Evolutionary conservation across 208 protist species (phyloP), one percentile per base, ranked within the genome.

Genomic region (Histomonas meleagridis): DNA sequence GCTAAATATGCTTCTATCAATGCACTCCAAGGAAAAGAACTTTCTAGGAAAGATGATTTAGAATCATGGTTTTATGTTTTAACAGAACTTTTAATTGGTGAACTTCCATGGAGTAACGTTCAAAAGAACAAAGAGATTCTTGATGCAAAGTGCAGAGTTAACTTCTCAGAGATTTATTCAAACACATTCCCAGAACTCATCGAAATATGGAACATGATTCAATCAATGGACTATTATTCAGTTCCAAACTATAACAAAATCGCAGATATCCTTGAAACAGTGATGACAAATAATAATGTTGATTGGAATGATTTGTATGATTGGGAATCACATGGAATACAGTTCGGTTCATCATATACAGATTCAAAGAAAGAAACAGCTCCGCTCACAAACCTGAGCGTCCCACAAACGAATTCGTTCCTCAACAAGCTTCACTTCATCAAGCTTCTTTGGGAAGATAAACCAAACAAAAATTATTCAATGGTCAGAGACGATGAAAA

Each of bases 1-100:
- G 1, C 18, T 3, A 38, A 38, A 32, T 86, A 86, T 86, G 43
- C 40, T 26, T 55, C 46, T 38, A 46, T 86, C 55, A 32, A 86
- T 86, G 76, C 76, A 38, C 76, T 57, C 38, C 12, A 35, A 10
- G 16, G 55, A 5, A 51, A 55, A 55, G 76, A 86, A 26, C 35
- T 86, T 26, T 55, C 46, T 10, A 12, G 76, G 2, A 32, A 12
- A 10, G 76, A 86, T 86, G 76, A 86, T 48, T 16, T 86, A 32
- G 38, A 55, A 55, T 86, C 76, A 55, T 86, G 76, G 76, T 86
- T 51, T 86, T 86, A 55, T 35, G 76, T 86, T 32, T 12, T 35
- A 0, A 46, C 43, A 55, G 76, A 86, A n/a, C 7, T 86, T 38
- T 38, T 86, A 38, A 86, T 10, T 18, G 76, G 76, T 0, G 43